Percentiles rank a stretch among this genome's conserved stretches.
These are phyloP conservation scores for Picocystis salinarum DNA, from an alignment of 139 green algal genomes.

Conservation along the genomic window DNA sequence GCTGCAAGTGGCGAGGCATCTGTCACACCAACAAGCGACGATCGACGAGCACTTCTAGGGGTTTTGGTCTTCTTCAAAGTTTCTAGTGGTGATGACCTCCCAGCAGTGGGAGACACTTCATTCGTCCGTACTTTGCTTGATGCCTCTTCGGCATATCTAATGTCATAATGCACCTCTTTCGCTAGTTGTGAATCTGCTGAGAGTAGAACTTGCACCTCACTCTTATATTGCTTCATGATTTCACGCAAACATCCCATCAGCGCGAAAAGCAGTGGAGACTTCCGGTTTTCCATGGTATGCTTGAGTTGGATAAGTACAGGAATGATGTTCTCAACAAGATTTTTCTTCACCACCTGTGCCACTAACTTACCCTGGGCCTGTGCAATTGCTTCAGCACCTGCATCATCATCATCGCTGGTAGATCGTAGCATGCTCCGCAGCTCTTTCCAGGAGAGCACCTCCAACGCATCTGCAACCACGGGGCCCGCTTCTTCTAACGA, in stretches of 20 bases:
- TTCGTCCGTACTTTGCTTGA: too few species aligned
- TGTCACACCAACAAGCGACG: too few species aligned
- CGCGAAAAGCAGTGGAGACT: conserved; percentile 42
- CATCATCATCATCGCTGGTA: conserved; percentile 8
- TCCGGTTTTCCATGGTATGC: conserved; percentile 26
- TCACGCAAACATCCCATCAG: conserved; percentile 36
- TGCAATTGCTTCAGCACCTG: conserved; percentile 8
- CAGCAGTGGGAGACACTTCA: too few species aligned
- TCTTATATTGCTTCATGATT: conserved; percentile 63
- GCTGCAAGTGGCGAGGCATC: too few species aligned
- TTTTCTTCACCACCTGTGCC: conserved; percentile 59
- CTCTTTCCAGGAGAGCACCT: conserved; percentile 42
- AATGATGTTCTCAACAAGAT: conserved; percentile 62
- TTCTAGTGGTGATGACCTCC: too few species aligned
- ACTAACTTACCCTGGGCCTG: conserved; percentile 40
- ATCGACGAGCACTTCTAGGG: too few species aligned
- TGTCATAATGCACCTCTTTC: too few species aligned
- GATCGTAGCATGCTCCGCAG: background rate
- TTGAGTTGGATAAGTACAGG: conserved; percentile 63
- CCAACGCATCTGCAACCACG: conserved; percentile 55
- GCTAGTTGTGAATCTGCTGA: too few species aligned
- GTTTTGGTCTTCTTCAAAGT: too few species aligned
- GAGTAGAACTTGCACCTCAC: conserved; percentile 69
- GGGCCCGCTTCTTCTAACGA: conserved; percentile 31
- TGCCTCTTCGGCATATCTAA: too few species aligned